These are phyloP conservation scores for Piper longum DNA, from an alignment of 164 flowering plant genomes.

Conservation along the genomic window DNA sequence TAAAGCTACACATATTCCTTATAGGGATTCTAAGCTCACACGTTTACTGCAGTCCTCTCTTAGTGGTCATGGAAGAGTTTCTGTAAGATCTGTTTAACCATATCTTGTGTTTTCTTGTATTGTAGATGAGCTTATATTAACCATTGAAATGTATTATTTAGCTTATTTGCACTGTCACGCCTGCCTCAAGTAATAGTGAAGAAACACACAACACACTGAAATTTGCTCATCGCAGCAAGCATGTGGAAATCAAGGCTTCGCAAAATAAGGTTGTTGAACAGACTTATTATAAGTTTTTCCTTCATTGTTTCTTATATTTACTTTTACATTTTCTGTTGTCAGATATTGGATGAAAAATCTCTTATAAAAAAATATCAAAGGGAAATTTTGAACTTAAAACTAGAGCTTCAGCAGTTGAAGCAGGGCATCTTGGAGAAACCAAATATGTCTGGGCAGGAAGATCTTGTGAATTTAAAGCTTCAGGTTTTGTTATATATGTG, in stretches of 20 bases:
- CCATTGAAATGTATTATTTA: constrained; percentile 13
- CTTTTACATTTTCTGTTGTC: neutral
- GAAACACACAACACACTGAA: constrained; percentile 79
- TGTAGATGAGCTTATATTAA: neutral
- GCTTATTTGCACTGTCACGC: constrained; percentile 88
- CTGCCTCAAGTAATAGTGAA: constrained; percentile 70
- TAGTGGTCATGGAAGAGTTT: constrained; percentile 73
- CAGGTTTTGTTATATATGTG: constrained; percentile 36
- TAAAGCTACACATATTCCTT: constrained; percentile 69
- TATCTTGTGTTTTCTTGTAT: neutral
- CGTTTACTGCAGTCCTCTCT: constrained; percentile 73
- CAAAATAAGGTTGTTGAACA: constrained; percentile 49
- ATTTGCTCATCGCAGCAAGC: constrained; percentile 71
- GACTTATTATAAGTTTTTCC: neutral
- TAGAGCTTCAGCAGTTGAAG: constrained; percentile 64
- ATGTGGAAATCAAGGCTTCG: constrained; percentile 66
- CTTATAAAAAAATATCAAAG: constrained; percentile 76
- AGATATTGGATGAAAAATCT: constrained; percentile 87
- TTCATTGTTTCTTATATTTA: neutral
- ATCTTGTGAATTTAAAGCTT: constrained; percentile 59
- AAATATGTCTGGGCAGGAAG: constrained; percentile 43
- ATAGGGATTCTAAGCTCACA: constrained; percentile 83
- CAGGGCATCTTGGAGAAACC: constrained; percentile 49
- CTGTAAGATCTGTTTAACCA: constrained; percentile 31
- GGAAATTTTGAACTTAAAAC: constrained; percentile 58